phyloP scores from a whole-genome alignment of 2,329 filamentous ascomycete species.

The Cladosporium cucumerinum region DNA sequence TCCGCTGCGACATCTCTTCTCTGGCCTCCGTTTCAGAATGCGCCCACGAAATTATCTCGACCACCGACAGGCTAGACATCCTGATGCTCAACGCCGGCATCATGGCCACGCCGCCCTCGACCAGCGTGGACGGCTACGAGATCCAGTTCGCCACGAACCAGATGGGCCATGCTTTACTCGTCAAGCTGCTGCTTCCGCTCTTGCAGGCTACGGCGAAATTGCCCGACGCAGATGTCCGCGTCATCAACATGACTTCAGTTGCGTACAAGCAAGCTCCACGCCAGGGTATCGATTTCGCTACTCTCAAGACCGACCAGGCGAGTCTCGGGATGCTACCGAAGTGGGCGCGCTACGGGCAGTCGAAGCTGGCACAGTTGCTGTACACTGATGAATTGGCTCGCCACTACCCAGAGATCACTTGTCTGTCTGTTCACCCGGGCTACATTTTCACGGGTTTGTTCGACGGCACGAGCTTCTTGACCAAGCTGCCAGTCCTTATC shows the following conservation, averaged over 20 bases:
- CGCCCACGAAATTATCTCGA: constrained; percentile 22
- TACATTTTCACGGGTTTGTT: constrained; percentile 40
- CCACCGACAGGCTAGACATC: constrained; percentile 29
- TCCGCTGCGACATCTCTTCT: constrained; percentile 30
- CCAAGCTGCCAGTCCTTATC: constrained; percentile 19
- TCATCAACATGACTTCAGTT: constrained; percentile 32
- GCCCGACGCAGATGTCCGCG: constrained; percentile 26
- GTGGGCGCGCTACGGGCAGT: constrained; percentile 43
- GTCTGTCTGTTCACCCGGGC: constrained; percentile 43
- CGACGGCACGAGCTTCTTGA: constrained; percentile 22
- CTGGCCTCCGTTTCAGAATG: constrained; percentile 24
- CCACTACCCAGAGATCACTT: constrained; percentile 38
- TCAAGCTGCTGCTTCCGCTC: constrained; percentile 30
- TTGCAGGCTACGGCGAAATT: constrained; percentile 26
- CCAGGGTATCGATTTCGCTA: constrained; percentile 26
- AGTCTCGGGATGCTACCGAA: constrained; percentile 22
- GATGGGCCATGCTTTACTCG: constrained; percentile 34
- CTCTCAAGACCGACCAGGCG: constrained; percentile 28
- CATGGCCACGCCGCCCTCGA: constrained; percentile 25
- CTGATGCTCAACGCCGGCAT: constrained; percentile 33
- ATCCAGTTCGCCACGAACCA: constrained; percentile 36
- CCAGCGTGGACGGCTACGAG: constrained; percentile 33
- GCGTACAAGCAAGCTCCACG: constrained; percentile 23
- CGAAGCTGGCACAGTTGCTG: constrained; percentile 49
- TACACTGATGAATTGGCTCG: constrained; percentile 42